phyloP scores from a whole-genome alignment of 331 rosid species.

The Pyracantha coccinea region DNA sequence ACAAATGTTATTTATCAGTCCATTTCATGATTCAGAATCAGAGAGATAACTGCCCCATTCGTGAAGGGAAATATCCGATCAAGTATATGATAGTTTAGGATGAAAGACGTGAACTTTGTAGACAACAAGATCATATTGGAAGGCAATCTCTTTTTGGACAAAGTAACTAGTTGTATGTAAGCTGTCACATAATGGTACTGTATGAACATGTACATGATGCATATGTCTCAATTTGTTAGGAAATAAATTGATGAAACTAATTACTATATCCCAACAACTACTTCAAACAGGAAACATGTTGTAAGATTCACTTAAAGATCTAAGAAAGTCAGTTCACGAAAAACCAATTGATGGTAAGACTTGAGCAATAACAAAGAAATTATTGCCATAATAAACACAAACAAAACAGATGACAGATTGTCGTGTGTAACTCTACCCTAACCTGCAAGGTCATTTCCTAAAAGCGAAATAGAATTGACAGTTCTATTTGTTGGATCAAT shows the following conservation, averaged over 20 bases:
- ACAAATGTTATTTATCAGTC: background rate
- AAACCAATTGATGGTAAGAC: background rate
- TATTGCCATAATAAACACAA: background rate
- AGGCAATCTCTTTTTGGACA: background rate
- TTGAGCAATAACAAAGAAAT: background rate
- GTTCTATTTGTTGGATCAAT: background rate
- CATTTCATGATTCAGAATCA: slow-evolving; percentile 10
- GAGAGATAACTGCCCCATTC: background rate
- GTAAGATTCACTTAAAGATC: background rate
- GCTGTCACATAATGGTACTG: background rate
- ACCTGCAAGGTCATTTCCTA: background rate
- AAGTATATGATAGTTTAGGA: background rate
- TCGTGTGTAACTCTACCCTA: background rate
- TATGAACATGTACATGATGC: background rate
- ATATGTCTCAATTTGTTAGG: background rate
- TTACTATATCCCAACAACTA: background rate
- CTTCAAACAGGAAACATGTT: background rate
- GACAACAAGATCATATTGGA: background rate
- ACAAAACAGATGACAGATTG: background rate
- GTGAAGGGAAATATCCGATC: slow-evolving; percentile 2
- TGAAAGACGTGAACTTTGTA: background rate
- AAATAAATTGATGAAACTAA: background rate
- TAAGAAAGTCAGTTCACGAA: background rate
- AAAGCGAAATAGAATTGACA: background rate
- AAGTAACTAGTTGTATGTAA: background rate